Evolutionary conservation across 257 asterid species (phyloP).

Genomic region (Ilex asprella): DNA sequence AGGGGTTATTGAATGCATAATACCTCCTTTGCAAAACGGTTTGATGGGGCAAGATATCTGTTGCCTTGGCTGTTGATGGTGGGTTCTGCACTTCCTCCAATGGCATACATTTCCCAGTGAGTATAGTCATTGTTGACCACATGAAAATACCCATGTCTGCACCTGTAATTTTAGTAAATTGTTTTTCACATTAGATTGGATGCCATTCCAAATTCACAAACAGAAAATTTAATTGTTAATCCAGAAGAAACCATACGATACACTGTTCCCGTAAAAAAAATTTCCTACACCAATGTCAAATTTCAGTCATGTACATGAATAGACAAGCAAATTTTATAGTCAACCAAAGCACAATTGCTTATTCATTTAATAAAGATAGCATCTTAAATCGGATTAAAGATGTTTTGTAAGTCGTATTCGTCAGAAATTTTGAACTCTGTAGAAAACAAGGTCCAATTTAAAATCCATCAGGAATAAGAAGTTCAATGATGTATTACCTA

Average conservation of each 20-base stretch:
- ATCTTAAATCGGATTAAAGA: too few relatives aligned
- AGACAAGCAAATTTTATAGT: too few relatives aligned
- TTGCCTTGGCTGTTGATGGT: slow-evolving; percentile 94
- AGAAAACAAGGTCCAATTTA: not conserved
- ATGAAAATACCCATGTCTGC: too few relatives aligned
- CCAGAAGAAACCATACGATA: not conserved
- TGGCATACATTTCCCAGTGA: too few relatives aligned
- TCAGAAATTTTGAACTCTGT: too few relatives aligned
- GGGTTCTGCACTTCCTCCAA: slow-evolving; percentile 73
- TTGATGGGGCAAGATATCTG: slow-evolving; percentile 16
- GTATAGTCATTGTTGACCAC: too few relatives aligned
- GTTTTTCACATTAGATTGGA: not conserved
- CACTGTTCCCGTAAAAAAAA: not conserved
- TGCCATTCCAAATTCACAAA: not conserved
- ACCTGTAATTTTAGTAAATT: slow-evolving; percentile 38
- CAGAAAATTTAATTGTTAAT: not conserved
- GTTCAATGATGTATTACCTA: slow-evolving; percentile 33
- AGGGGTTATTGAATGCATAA: not conserved
- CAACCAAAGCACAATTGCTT: too few relatives aligned
- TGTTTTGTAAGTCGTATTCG: too few relatives aligned
- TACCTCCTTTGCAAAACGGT: slow-evolving; percentile 84
- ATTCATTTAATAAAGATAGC: too few relatives aligned
- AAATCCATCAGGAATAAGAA: not conserved
- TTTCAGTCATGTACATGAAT: too few relatives aligned
- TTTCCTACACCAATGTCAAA: too few relatives aligned